A percentile compares a stretch with the other conserved stretches of the same genome.
Conservation (phyloP, 768 basidiomycete genomes). For the Hysterangium stoloniferum region DNA sequence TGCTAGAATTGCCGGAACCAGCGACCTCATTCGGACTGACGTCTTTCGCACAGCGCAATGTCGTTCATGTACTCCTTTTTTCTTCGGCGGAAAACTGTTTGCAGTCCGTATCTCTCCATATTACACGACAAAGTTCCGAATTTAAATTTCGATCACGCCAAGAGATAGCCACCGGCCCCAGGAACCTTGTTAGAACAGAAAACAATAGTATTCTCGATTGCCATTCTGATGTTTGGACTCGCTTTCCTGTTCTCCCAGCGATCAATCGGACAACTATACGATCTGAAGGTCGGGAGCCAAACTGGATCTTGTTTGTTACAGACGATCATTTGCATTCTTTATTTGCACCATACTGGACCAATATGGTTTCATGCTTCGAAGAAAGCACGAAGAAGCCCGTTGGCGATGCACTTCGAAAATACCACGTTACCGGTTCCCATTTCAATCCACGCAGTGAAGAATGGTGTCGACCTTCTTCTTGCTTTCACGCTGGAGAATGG, state of each 20-base stretch:
- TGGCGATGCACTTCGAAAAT: conserved; percentile 33
- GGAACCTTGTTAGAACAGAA: conserved; percentile 15
- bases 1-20: conserved; percentile 26
- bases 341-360: conserved; percentile 36
- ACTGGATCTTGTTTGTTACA: conserved; percentile 38
- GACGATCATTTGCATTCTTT: conserved; percentile 24
- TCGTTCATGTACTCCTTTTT: conserved; percentile 37
- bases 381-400: conserved; percentile 44
- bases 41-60: conserved; percentile 35
- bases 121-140: conserved; percentile 48
- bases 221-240: conserved; percentile 49
- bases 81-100: conserved; percentile 26
- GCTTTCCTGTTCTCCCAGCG: conserved; percentile 51
- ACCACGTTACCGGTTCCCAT: conserved; percentile 25
- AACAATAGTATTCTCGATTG: conserved; percentile 51
- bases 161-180: conserved; percentile 8
- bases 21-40: conserved; percentile 27
- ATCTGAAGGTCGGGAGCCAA: conserved; percentile 18
- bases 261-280: conserved; percentile 34
- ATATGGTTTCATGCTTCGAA: conserved; percentile 41
- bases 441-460: conserved; percentile 23
- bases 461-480: conserved; percentile 30
- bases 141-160: conserved; percentile 39
- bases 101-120: conserved; percentile 39
- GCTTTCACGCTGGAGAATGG: conserved; percentile 50